A percentile compares a stretch with the other conserved stretches of the same genome.
phyloP scores from a whole-genome alignment of 164 flowering plant genomes.

The Sextonia rubra region DNA sequence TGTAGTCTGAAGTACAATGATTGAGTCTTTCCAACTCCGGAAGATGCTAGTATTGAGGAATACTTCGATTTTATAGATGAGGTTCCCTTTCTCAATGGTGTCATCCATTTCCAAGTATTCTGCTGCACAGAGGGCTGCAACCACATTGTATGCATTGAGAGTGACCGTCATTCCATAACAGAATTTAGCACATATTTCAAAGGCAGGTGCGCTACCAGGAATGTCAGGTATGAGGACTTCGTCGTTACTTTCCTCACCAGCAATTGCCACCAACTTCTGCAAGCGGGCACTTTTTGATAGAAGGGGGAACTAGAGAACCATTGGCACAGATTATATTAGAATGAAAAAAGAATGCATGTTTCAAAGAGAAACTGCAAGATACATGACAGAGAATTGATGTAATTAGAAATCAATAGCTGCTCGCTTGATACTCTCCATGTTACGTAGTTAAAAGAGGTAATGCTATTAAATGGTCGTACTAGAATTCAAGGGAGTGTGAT shows the following conservation, averaged over 20 bases:
- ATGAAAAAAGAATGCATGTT: neutral
- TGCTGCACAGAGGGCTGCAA: conserved; percentile 78
- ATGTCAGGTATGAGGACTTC: conserved; percentile 66
- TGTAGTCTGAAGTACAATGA: conserved; percentile 77
- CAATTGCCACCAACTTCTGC: conserved; percentile 59
- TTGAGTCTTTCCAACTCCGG: conserved; percentile 91
- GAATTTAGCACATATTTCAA: conserved; percentile 92
- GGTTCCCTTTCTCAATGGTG: conserved; percentile 78
- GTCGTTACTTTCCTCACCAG: conserved; percentile 41
- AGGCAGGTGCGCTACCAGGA: conserved; percentile 88
- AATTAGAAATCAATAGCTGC: neutral
- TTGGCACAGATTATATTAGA: neutral
- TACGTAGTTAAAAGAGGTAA: neutral
- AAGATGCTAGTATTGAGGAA: conserved; percentile 78
- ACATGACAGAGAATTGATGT: neutral
- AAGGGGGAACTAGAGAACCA: conserved; percentile 77
- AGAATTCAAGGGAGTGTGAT: neutral
- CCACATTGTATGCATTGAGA: conserved; percentile 84
- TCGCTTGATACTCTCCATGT: neutral
- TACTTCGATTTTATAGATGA: conserved; percentile 76
- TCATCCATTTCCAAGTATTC: conserved; percentile 94
- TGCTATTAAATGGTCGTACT: neutral
- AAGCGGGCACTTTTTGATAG: conserved; percentile 70
- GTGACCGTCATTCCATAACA: conserved; percentile 95
- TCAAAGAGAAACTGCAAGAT: neutral